Base-by-base conservation (phyloP, 2,329 filamentous ascomycete species). In the Zarea fungicola region DNA sequence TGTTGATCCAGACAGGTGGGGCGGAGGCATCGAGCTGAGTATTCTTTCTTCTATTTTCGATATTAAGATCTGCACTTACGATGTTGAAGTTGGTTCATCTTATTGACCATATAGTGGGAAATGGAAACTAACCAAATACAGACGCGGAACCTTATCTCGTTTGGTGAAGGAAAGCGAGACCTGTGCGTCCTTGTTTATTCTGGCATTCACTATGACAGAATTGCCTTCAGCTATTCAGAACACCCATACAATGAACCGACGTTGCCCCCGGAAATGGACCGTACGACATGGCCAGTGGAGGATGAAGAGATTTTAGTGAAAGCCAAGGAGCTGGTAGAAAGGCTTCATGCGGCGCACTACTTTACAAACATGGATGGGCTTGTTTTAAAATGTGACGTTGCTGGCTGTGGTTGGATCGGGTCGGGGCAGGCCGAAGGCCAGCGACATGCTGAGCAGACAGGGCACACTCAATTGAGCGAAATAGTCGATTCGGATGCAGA, bases 191-290 rank as follows among this genome's bases (percentile, higher is more conserved):
- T 96, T 21, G 84, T 96, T 1, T 96, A 96, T 67, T 92, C 87
- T 0, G 90, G 90, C 3, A 93, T 96, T 43, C 91, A 96, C 65
- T 96, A 96, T 68, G 92, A 96, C 66, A 85, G 88, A 6, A 84
- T 96, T 52, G 89, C 87, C 1, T 81, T 95, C 55, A 84, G 82
- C 16, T 81, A 78, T 32, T 82, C 74, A 19, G 77, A 75, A 54
- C 76, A 68, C 55, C 81, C 79, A 4, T 74, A 75, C 56, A 75
- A 72, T 37, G 75, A 71, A 50, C 69, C 80, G 6, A 73, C 78
- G 40, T 71, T 80, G 10, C 80, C 84, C 7, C 81, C 88, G 0
- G 87, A 93, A 22, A 80, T 84, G 54, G 92, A 97, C 62, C 79
- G 84, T 39, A 73, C 77, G 6, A 67, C 78, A 18, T 85, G 80